Percentiles rank a stretch among this genome's conserved stretches.
Conservation (phyloP, 2,329 filamentous ascomycete species). For the Graphilbum fragrans region DNA sequence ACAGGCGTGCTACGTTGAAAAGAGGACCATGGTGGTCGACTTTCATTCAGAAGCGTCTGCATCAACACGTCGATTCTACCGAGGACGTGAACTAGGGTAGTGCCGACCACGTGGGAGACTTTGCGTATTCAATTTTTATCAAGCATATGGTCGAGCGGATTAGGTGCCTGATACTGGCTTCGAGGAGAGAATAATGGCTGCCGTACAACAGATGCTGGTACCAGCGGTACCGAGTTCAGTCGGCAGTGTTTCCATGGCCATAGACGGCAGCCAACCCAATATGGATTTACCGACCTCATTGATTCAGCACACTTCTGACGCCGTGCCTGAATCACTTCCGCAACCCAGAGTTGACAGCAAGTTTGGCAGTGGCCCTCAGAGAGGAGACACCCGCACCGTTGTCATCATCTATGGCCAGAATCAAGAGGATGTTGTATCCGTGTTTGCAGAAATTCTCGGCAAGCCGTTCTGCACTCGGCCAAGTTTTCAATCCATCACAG, state of each 20-base stretch:
- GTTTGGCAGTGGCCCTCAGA: constrained; percentile 32
- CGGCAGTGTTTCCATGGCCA: constrained; percentile 21
- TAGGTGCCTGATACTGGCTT: too few relatives aligned
- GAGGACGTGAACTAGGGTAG: too few relatives aligned
- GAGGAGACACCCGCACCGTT: constrained; percentile 45
- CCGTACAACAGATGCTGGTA: constrained; percentile 15
- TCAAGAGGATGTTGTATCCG: constrained; percentile 61
- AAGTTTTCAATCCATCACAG: constrained; percentile 39
- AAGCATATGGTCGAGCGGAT: neutral
- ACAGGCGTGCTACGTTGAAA: too few relatives aligned
- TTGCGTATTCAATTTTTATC: too few relatives aligned
- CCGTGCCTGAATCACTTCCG: neutral
- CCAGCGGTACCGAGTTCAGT: constrained; percentile 5
- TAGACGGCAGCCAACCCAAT: constrained; percentile 16
- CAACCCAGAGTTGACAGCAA: constrained; percentile 22
- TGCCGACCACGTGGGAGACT: too few relatives aligned
- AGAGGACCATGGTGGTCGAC: too few relatives aligned
- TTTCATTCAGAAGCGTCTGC: too few relatives aligned
- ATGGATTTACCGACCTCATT: neutral
- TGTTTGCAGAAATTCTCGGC: constrained; percentile 69
- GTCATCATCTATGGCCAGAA: constrained; percentile 58
- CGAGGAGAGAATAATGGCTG: constrained; percentile 8
- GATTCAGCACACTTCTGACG: neutral
- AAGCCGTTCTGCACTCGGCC: constrained; percentile 53
- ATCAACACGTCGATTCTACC: too few relatives aligned